Percentiles rank a stretch among this genome's conserved stretches.
Evolutionary conservation across 768 basidiomycete species (phyloP).

Genomic region (Sistotremastrum niveocremeum): DNA sequence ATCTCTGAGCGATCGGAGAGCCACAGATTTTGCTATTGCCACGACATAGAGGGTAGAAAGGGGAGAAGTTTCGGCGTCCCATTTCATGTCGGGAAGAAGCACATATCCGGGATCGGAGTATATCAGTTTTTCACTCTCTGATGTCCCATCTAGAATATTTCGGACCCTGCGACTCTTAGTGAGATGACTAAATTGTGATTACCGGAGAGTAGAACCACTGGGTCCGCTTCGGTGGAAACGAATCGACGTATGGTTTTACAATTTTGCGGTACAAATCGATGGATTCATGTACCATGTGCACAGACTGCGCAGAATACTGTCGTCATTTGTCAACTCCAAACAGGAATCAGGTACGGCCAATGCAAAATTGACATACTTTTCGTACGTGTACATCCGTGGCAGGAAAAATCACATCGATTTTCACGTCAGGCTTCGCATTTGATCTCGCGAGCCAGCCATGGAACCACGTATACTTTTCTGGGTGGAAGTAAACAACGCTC

Average conservation of each 20-base stretch:
- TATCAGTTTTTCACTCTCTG: conserved; percentile 64
- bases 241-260: conserved; percentile 66
- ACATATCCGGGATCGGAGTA: conserved; percentile 52
- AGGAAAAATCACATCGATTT: conserved; percentile 75
- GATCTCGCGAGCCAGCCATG: conserved; percentile 51
- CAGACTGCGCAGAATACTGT: conserved; percentile 66
- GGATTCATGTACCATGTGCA: conserved; percentile 70
- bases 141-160: conserved; percentile 63
- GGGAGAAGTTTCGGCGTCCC: conserved; percentile 55
- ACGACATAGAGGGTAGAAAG: conserved; percentile 75
- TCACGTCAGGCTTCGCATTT: conserved; percentile 46
- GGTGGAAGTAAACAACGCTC: not conserved
- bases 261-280: conserved; percentile 58
- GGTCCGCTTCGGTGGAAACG: conserved; percentile 63
- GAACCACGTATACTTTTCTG: conserved; percentile 62
- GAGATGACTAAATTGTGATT: not conserved
- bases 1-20: conserved; percentile 65
- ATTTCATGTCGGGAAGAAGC: conserved; percentile 93
- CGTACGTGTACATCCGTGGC: conserved; percentile 82
- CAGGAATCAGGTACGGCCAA: not conserved
- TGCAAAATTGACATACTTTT: conserved; percentile 35
- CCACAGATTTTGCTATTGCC: conserved; percentile 50
- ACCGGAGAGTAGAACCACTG: conserved; percentile 42
- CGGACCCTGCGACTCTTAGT: conserved; percentile 48
- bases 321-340: not conserved